These are phyloP conservation scores for Boechera retrofracta DNA, from an alignment of 345 rosid species.

Conservation along the genomic window DNA sequence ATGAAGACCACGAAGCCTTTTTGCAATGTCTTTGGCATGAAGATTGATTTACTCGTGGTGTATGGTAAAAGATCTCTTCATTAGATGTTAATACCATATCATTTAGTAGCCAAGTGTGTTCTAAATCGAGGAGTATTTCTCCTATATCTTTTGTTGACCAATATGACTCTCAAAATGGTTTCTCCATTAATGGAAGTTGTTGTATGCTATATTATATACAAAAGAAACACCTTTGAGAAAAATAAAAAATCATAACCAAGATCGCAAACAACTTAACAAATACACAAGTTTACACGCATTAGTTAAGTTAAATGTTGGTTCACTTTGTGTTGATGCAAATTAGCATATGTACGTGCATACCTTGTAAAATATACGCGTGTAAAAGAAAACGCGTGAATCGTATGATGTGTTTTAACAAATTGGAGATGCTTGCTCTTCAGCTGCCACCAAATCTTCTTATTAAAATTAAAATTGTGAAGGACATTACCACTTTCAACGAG, in stretches of 20 bases:
- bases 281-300: too few relatives aligned
- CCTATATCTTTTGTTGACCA: too few relatives aligned
- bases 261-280: too few relatives aligned
- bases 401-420: slow-evolving; percentile 21
- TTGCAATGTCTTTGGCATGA: not conserved
- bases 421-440: slow-evolving; percentile 13
- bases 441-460: slow-evolving; percentile 35
- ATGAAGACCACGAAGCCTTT: not conserved
- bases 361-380: slow-evolving; percentile 25
- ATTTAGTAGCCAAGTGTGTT: not conserved
- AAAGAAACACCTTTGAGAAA: too few relatives aligned
- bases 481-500: not conserved
- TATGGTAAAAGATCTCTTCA: not conserved
- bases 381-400: not conserved
- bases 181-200: too few relatives aligned
- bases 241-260: too few relatives aligned
- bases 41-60: too few relatives aligned
- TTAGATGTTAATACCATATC: too few relatives aligned
- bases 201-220: too few relatives aligned
- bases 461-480: not conserved
- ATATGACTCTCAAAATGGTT: too few relatives aligned
- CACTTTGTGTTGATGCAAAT: not conserved
- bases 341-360: not conserved
- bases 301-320: not conserved
- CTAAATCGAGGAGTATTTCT: too few relatives aligned